phyloP scores from a whole-genome alignment of 768 basidiomycete genomes.

The Serpula lacrymans region DNA sequence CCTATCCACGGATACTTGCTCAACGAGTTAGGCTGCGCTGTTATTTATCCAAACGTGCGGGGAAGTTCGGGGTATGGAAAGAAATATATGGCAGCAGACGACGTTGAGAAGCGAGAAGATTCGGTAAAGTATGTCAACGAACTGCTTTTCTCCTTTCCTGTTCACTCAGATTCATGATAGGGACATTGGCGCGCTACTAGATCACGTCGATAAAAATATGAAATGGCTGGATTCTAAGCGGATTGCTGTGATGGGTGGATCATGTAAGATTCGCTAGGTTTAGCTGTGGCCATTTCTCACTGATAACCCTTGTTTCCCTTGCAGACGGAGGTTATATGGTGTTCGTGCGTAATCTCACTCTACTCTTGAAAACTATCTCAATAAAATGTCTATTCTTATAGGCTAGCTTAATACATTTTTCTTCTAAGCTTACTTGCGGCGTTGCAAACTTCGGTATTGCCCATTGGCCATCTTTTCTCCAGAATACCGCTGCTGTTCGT shows the following conservation, averaged over 20 bases:
- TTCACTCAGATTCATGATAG: constrained; percentile 13
- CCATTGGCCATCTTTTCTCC: constrained; percentile 39
- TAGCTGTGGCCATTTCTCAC: not conserved
- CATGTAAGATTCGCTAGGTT: constrained; percentile 30
- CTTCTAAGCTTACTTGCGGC: constrained; percentile 37
- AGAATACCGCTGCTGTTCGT: constrained; percentile 36
- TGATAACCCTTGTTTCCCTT: not conserved
- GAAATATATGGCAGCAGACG: constrained; percentile 36
- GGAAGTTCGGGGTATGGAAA: constrained; percentile 42
- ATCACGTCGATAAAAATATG: constrained; percentile 30
- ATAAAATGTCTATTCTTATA: constrained; percentile 9
- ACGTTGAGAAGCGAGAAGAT: constrained; percentile 41
- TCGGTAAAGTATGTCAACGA: constrained; percentile 32
- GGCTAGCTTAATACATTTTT: constrained; percentile 40
- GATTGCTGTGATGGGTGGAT: constrained; percentile 42
- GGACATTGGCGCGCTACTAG: constrained; percentile 37
- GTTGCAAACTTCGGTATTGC: constrained; percentile 39
- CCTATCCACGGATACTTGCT: constrained; percentile 38
- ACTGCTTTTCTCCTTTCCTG: too few species aligned
- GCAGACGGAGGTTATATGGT: constrained; percentile 40
- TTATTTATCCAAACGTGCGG: constrained; percentile 42
- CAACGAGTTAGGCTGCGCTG: constrained; percentile 37
- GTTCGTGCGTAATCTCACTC: constrained; percentile 24
- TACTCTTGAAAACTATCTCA: not conserved
- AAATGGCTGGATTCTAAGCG: constrained; percentile 31